phyloP scores from a whole-genome alignment of 2,329 filamentous ascomycete species.

The Trichothecium sympodiale region DNA sequence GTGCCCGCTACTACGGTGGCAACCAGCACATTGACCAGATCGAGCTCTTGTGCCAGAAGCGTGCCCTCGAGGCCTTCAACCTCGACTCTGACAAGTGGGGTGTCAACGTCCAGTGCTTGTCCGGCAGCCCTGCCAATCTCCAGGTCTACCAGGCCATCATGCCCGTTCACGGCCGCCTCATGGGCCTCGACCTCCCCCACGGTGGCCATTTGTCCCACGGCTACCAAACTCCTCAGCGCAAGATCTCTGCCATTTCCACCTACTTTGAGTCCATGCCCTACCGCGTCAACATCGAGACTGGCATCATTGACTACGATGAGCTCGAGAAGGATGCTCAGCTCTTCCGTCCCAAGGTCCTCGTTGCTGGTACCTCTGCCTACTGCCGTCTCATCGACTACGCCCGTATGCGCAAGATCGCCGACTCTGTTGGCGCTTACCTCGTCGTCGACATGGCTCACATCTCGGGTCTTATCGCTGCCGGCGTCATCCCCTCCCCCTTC shows the following conservation, averaged over 20 bases:
- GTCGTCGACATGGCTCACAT: slow-evolving; percentile 99
- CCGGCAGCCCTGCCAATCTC: slow-evolving; percentile 89
- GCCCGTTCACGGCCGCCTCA: slow-evolving; percentile 87
- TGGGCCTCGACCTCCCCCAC: slow-evolving; percentile 92
- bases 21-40: slow-evolving; percentile 98
- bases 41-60: slow-evolving; percentile 87
- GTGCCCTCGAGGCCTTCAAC: slow-evolving; percentile 85
- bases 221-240: slow-evolving; percentile 91
- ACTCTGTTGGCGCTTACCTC: slow-evolving; percentile 87
- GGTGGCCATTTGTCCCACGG: slow-evolving; percentile 93
- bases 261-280: slow-evolving; percentile 99
- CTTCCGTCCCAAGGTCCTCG: slow-evolving; percentile 91
- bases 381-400: slow-evolving; percentile 95
- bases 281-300: slow-evolving; percentile 77
- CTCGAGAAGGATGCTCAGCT: slow-evolving; percentile 83
- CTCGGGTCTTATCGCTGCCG: slow-evolving; percentile 85
- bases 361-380: slow-evolving; percentile 96
- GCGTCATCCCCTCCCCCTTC: slow-evolving; percentile 90
- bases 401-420: slow-evolving; percentile 91
- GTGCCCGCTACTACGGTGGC: slow-evolving; percentile 96
- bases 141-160: slow-evolving; percentile 98
- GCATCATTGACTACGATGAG: slow-evolving; percentile 92
- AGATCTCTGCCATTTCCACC: slow-evolving; percentile 95
- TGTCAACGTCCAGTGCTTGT: slow-evolving; percentile 94
- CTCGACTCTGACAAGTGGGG: slow-evolving; percentile 86